These are phyloP conservation scores for Geosmithia flava DNA, from an alignment of 2,329 filamentous ascomycete genomes.

Conservation along the genomic window DNA sequence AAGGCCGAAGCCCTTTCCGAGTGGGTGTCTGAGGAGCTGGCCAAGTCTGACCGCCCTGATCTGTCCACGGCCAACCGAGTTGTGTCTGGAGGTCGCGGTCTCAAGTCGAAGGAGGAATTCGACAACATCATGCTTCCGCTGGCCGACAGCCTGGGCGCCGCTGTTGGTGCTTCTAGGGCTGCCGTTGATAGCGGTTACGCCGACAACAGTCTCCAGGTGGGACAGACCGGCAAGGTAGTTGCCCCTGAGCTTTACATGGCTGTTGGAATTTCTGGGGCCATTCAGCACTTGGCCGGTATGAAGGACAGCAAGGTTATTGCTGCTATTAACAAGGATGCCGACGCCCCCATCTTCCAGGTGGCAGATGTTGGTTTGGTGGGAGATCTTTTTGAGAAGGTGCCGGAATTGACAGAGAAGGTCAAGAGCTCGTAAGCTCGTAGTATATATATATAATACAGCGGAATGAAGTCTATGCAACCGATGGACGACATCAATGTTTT, in stretches of 20 bases:
- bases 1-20: conserved; percentile 62
- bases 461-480: not conserved
- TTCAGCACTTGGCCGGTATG: conserved; percentile 98
- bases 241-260: conserved; percentile 92
- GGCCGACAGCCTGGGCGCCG: conserved; percentile 86
- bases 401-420: conserved; percentile 91
- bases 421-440: conserved; percentile 36
- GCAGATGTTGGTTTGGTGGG: conserved; percentile 93
- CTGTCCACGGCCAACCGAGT: conserved; percentile 80
- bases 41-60: conserved; percentile 89
- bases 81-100: conserved; percentile 83
- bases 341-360: conserved; percentile 97
- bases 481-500: conserved; percentile 4
- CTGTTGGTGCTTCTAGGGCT: conserved; percentile 86
- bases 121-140: conserved; percentile 85
- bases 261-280: conserved; percentile 91
- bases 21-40: conserved; percentile 89
- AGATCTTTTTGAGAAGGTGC: conserved; percentile 90
- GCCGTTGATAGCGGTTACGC: conserved; percentile 96
- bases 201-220: conserved; percentile 96
- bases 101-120: conserved; percentile 98
- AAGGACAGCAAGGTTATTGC: conserved; percentile 99
- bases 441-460: conserved; percentile 10
- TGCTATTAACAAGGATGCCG: conserved; percentile 93
- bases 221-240: conserved; percentile 97